A percentile compares a stretch with the other conserved stretches of the same genome.
phyloP scores from a whole-genome alignment of 2,329 filamentous ascomycete species.

The Diplodia scrobiculata region DNA sequence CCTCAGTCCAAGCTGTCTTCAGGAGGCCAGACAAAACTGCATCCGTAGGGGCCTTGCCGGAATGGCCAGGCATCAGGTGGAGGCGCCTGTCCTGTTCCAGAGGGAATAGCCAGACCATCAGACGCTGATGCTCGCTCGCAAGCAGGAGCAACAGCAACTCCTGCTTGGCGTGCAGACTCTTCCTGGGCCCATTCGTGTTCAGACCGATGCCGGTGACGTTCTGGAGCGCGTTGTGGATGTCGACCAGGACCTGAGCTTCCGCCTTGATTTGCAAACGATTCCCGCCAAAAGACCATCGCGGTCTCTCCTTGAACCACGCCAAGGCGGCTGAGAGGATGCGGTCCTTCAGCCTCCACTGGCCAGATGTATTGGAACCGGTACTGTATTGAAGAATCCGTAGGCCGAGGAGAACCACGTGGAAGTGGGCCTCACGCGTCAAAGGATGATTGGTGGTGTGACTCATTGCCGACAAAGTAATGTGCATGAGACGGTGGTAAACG shows the following conservation, averaged over 20 bases:
- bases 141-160: constrained; percentile 78
- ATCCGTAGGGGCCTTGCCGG: constrained; percentile 47
- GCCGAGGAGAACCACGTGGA: constrained; percentile 82
- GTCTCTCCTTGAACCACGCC: constrained; percentile 70
- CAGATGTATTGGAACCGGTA: constrained; percentile 63
- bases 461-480: constrained; percentile 75
- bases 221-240: constrained; percentile 70
- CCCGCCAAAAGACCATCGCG: constrained; percentile 90
- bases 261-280: constrained; percentile 93
- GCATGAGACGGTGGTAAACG: constrained; percentile 78
- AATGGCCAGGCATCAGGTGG: constrained; percentile 51
- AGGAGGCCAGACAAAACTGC: constrained; percentile 64
- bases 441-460: constrained; percentile 74
- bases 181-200: constrained; percentile 54
- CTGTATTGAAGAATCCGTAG: constrained; percentile 74
- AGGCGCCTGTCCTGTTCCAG: constrained; percentile 65
- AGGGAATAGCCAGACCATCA: constrained; percentile 89
- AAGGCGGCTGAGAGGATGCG: constrained; percentile 82
- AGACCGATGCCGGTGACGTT: constrained; percentile 63
- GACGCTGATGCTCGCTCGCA: constrained; percentile 78
- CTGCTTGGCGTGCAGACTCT: constrained; percentile 74
- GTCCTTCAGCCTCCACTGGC: constrained; percentile 84
- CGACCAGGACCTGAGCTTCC: constrained; percentile 77
- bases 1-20: constrained; percentile 82
- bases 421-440: constrained; percentile 85